A percentile compares a stretch with the other conserved stretches of the same genome.
Evolutionary conservation across 306 rosid genomes (phyloP).

Genomic region (Rubus parviflorus): DNA sequence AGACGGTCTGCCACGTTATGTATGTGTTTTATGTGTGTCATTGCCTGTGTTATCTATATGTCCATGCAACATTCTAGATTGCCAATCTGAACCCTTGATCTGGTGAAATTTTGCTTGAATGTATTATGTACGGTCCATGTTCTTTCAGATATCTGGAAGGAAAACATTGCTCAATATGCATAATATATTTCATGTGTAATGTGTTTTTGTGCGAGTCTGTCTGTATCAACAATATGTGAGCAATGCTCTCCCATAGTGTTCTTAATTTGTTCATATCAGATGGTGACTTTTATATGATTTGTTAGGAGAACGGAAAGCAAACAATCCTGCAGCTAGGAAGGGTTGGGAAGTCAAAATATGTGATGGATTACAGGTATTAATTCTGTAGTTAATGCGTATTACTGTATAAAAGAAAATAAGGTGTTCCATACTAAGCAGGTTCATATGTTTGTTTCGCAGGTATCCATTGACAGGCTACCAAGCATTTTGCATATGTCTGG

Average conservation of each 20-base stretch:
- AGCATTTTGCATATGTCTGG: slow-evolving; percentile 85
- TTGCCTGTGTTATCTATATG: neutral
- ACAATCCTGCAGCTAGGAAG: slow-evolving; percentile 85
- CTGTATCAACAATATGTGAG: neutral
- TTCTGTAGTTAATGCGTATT: neutral
- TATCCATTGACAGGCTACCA: slow-evolving; percentile 97
- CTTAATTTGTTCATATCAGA: neutral
- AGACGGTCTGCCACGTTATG: neutral
- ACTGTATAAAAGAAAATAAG: neutral
- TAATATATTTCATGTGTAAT: neutral
- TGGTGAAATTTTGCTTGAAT: neutral
- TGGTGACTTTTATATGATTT: slow-evolving; percentile 19
- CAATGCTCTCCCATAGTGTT: neutral
- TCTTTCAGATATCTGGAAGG: neutral
- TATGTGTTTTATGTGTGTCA: neutral
- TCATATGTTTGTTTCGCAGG: slow-evolving; percentile 42
- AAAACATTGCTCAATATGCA: neutral
- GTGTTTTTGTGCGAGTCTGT: neutral
- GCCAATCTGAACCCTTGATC: neutral
- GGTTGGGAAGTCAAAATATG: slow-evolving; percentile 68
- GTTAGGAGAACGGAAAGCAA: slow-evolving; percentile 75
- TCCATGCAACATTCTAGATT: neutral
- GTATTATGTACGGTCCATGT: neutral
- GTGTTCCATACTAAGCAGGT: neutral
- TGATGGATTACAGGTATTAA: slow-evolving; percentile 89